Evolutionary conservation across 2,329 filamentous ascomycete species (phyloP), one percentile per base, ranked within the genome.

Genomic region (Ophiobolus disseminans): DNA sequence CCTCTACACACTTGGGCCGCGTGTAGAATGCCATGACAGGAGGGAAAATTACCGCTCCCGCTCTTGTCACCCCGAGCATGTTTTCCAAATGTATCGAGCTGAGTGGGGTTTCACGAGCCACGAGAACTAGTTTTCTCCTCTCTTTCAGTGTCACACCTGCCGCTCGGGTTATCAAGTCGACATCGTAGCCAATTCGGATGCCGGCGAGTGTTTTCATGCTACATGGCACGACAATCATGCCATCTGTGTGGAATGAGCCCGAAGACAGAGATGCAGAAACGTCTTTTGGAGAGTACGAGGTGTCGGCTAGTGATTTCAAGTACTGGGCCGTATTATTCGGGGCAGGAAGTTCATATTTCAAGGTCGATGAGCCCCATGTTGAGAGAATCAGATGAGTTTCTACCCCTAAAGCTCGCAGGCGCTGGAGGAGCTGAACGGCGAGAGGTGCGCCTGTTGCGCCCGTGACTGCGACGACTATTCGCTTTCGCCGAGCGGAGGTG

Each of bases 111-210:
- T 81, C 48, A 80, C 80, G 1, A 70, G 49, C 4, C 69, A 72
- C 0, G 68, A 75, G 1, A 79, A 65, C 0, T 78, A 70, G 0
- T 80, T 55, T 37, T 63, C 60, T 13, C 79, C 75, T 48, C 53
- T 80, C 78, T 53, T 81, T 81, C 1, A 81, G 57, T 42, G 66
- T 74, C 1, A 81, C 78, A 48, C 78, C 77, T 2, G 78, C 78
- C 0, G 77, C 74, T 0, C 77, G 65, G 0, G 75, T 66, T 23
- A 80, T 78, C 9, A 81, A 51, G 49, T 80, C 78, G 30, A 79
- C 74, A 45, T 74, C 73, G 45, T 72, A 75, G 0, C 77, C 78
- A 1, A 65, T 57, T 16, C 69, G 59, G 3, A 81, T 71, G 0
- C 67, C 74, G 0, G 77, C 75, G 3, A 80, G 66, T 1, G 78